These are phyloP conservation scores for Triticum turgidum DNA, from an alignment of 176 grass and related monocot genomes.

Conservation along the genomic window DNA sequence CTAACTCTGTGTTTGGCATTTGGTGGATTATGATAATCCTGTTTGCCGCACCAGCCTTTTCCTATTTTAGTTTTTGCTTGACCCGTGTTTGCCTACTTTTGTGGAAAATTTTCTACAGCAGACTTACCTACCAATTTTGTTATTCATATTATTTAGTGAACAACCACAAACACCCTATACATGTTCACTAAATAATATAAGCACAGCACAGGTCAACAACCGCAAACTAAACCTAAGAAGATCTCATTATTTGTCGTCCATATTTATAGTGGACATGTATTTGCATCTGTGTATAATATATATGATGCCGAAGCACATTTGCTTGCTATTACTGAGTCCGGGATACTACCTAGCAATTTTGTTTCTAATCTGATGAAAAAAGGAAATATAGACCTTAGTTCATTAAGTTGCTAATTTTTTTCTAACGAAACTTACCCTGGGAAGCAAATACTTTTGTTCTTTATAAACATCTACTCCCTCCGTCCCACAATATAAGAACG, in stretches of 20 bases:
- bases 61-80: too few species aligned
- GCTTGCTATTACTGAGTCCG: neutral
- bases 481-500: too few species aligned
- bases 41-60: neutral
- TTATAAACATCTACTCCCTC: neutral
- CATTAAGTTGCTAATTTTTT: neutral
- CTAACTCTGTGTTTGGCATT: neutral
- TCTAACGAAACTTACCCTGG: neutral
- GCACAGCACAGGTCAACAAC: too few species aligned
- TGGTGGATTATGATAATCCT: neutral
- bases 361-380: neutral
- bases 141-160: too few species aligned
- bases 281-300: neutral
- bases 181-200: too few species aligned
- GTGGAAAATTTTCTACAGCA: neutral
- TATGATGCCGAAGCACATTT: neutral
- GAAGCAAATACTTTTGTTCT: neutral
- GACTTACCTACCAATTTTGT: too few species aligned
- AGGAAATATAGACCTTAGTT: neutral
- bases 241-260: neutral
- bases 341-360: neutral
- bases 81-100: too few species aligned
- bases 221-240: neutral
- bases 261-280: conserved; percentile 7
- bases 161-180: too few species aligned